phyloP scores from a whole-genome alignment of 2,329 filamentous ascomycete genomes.

The Fusarium devonianum region DNA sequence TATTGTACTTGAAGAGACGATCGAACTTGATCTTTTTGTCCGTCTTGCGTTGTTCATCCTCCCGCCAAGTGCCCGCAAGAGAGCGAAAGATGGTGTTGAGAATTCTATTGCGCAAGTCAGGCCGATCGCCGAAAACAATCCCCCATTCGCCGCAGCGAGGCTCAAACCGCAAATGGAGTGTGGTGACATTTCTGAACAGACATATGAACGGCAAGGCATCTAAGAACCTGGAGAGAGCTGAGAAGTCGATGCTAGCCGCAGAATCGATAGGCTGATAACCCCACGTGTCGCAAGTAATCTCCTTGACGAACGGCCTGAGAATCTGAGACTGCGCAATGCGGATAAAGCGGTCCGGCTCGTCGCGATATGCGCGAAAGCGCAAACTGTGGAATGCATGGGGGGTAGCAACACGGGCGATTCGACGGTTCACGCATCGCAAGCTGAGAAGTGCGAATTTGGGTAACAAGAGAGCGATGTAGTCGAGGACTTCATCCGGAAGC shows the following conservation, averaged over 20 bases:
- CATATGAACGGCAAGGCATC: constrained; percentile 2
- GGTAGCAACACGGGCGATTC: background rate
- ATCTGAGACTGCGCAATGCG: background rate
- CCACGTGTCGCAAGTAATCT: constrained; percentile 19
- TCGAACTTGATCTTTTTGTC: background rate
- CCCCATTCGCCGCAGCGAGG: background rate
- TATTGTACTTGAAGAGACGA: background rate
- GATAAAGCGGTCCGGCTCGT: constrained; percentile 1
- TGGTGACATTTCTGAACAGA: constrained; percentile 3
- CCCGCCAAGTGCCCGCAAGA: constrained; percentile 9
- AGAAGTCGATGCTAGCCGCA: background rate
- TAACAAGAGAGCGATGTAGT: background rate
- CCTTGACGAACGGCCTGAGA: constrained; percentile 1
- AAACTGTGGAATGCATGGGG: constrained; percentile 6
- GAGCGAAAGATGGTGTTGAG: constrained; percentile 16
- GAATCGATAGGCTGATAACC: background rate
- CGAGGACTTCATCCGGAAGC: background rate
- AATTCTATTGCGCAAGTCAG: constrained; percentile 5
- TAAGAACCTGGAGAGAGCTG: constrained; percentile 3
- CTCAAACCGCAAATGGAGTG: constrained; percentile 10
- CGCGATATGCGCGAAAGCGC: constrained; percentile 1
- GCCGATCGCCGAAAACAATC: background rate
- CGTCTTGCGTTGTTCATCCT: background rate
- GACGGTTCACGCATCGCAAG: background rate
- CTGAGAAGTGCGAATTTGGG: constrained; percentile 1